A percentile compares a stretch with the other conserved stretches of the same genome.
These are phyloP conservation scores for Wallacemonas sp. DNA, from an alignment of 208 protist species.

Conservation along the genomic window DNA sequence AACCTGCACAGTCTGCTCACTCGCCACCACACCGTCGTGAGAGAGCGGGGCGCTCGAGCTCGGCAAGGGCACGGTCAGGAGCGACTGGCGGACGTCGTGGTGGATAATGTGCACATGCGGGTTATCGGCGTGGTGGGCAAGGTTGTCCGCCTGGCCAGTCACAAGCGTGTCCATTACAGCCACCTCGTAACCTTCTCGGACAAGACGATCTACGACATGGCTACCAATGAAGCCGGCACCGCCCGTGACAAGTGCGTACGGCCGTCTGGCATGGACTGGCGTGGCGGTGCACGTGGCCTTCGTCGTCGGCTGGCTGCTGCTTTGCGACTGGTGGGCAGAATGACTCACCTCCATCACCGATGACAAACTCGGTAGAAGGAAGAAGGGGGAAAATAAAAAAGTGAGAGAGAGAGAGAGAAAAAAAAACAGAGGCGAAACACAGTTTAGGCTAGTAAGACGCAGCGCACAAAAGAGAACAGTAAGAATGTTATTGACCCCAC, in stretches of 20 bases:
- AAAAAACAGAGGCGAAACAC: too few species aligned
- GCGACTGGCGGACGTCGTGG: constrained; percentile 79
- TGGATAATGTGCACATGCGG: constrained; percentile 80
- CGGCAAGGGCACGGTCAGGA: constrained; percentile 1
- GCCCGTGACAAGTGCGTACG: constrained; percentile 86
- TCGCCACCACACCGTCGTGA: background rate
- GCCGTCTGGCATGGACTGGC: background rate
- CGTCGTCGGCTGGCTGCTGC: background rate
- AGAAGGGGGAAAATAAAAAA: background rate
- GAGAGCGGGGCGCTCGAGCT: too few species aligned
- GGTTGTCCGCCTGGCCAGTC: constrained; percentile 80
- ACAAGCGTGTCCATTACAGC: constrained; percentile 93
- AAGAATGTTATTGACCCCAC: too few species aligned
- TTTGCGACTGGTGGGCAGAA: background rate
- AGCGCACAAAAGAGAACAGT: too few species aligned
- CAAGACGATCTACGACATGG: constrained; percentile 83
- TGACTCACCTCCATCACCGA: background rate
- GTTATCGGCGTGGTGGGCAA: constrained; percentile 61
- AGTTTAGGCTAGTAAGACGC: too few species aligned
- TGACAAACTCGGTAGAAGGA: background rate
- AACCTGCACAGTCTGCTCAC: constrained; percentile 29
- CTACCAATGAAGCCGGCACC: constrained; percentile 96
- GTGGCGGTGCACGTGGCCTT: background rate
- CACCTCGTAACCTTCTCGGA: constrained; percentile 75
- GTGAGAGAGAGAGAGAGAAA: constrained; percentile 2